Percentiles rank a stretch among this genome's conserved stretches.
Evolutionary conservation across 129 eudicot species (phyloP).

Genomic region (Apium graveolens): DNA sequence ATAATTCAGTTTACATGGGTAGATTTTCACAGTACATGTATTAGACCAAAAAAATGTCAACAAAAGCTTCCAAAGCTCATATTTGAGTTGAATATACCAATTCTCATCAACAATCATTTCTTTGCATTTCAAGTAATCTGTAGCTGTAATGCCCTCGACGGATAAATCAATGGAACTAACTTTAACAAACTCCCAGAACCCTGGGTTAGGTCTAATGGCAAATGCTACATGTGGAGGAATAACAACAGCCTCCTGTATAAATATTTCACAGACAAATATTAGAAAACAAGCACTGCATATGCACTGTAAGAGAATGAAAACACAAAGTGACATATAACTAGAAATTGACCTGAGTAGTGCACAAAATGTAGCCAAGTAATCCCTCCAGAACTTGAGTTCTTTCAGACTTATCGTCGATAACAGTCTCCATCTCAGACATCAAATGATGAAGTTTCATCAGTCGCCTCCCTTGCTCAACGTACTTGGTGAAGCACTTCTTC

Average conservation of each 20-base stretch:
- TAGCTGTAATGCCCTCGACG: constrained; percentile 68
- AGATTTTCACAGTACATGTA: not conserved
- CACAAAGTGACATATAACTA: not conserved
- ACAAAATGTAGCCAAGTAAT: constrained; percentile 82
- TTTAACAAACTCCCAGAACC: constrained; percentile 91
- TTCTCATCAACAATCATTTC: constrained; percentile 67
- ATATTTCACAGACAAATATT: not conserved
- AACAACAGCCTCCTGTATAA: constrained; percentile 77
- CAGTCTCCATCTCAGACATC: constrained; percentile 75
- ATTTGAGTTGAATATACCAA: constrained; percentile 32
- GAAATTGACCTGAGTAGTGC: constrained; percentile 74
- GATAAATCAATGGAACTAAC: constrained; percentile 72
- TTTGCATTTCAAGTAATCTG: constrained; percentile 78
- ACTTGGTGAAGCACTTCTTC: constrained; percentile 79
- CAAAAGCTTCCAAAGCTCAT: not conserved
- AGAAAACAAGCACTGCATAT: not conserved
- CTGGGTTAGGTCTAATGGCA: constrained; percentile 86
- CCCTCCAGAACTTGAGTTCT: constrained; percentile 66
- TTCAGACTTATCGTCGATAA: constrained; percentile 58
- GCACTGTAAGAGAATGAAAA: not conserved
- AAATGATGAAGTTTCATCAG: constrained; percentile 71
- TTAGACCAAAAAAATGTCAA: not conserved
- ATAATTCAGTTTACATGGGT: not conserved
- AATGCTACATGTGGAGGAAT: constrained; percentile 91
- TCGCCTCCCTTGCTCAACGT: constrained; percentile 61